Conservation (phyloP, 345 rosid genomes). For the Gossypium stocksii region DNA sequence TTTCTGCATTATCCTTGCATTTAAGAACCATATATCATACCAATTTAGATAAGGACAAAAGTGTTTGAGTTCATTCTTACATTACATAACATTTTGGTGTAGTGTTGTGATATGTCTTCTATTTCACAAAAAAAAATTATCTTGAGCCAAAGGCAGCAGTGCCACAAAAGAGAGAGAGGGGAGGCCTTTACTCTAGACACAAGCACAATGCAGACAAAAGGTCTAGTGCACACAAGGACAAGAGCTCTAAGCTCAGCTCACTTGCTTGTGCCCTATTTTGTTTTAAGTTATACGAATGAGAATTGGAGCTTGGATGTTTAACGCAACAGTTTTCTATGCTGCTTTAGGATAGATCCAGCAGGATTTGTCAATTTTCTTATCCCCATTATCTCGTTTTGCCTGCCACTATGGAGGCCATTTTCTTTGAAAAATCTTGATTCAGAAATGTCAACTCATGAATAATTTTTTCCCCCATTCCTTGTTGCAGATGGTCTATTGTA, state of each 20-base stretch:
- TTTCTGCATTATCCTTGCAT: not conserved
- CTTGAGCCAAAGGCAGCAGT: not conserved
- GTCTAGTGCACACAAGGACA: not conserved
- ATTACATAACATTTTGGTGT: not conserved
- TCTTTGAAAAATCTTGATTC: not conserved
- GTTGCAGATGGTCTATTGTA: slow-evolving; percentile 77
- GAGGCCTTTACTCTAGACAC: not conserved
- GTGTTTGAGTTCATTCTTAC: not conserved
- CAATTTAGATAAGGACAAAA: not conserved
- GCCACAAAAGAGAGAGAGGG: not conserved
- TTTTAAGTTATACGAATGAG: not conserved
- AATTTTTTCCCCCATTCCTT: slow-evolving; percentile 7
- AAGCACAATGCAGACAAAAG: not conserved
- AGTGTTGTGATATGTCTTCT: not conserved
- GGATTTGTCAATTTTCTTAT: not conserved
- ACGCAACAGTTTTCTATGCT: not conserved
- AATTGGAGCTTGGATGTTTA: not conserved
- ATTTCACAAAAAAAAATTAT: not conserved
- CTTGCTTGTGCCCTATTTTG: not conserved
- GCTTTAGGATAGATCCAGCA: slow-evolving; percentile 7
- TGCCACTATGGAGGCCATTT: not conserved
- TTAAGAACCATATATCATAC: not conserved
- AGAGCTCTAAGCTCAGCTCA: not conserved
- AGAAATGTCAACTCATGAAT: slow-evolving; percentile 13
- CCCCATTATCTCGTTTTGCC: not conserved